A percentile compares a stretch with the other conserved stretches of the same genome.
These are phyloP conservation scores for Poa pratensis DNA, from an alignment of 176 grass and related monocot species.

Conservation along the genomic window DNA sequence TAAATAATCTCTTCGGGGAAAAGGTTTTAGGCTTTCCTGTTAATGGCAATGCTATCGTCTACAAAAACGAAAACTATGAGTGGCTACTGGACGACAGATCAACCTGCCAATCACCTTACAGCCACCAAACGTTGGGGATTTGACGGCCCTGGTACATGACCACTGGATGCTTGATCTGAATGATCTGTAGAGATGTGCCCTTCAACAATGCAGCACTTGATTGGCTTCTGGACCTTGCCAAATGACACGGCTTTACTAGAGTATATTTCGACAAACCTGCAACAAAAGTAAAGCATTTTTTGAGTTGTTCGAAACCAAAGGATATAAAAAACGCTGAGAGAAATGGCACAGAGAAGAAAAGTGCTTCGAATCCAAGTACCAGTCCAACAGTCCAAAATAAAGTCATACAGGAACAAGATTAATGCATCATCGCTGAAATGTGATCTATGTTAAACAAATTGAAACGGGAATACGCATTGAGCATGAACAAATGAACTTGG, in stretches of 20 bases:
- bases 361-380: neutral
- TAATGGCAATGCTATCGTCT: constrained; percentile 7
- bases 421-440: neutral
- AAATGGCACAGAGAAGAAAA: neutral
- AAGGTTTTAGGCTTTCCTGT: neutral
- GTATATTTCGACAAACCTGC: constrained; percentile 66
- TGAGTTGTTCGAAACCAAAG: neutral
- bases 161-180: constrained; percentile 13
- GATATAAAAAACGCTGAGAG: neutral
- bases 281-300: constrained; percentile 19
- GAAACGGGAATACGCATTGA: neutral
- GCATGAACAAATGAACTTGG: constrained; percentile 1
- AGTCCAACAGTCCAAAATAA: neutral
- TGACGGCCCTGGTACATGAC: neutral
- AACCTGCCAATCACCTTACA: constrained; percentile 29
- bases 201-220: constrained; percentile 54
- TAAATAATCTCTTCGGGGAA: neutral
- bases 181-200: constrained; percentile 14
- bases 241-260: constrained; percentile 49
- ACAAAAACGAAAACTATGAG: neutral
- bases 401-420: neutral
- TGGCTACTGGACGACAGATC: neutral
- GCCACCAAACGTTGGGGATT: constrained; percentile 40
- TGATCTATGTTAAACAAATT: neutral
- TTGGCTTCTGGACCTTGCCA: constrained; percentile 73